Evolutionary conservation across 2,329 filamentous ascomycete species (phyloP).

Genomic region (Fusarium oxysporum): DNA sequence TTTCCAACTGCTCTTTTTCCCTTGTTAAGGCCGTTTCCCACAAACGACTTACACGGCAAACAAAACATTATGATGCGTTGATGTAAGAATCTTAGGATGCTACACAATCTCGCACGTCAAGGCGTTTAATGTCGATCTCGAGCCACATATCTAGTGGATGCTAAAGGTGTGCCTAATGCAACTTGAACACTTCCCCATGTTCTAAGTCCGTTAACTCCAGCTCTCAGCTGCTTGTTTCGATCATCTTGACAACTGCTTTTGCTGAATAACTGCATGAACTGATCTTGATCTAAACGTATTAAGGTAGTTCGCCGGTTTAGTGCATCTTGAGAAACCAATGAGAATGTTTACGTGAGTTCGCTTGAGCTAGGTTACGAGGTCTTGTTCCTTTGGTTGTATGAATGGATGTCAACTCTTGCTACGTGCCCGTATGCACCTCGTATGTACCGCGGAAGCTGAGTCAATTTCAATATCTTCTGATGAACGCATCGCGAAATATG

Average conservation of each 20-base stretch:
- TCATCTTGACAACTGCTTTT: background rate
- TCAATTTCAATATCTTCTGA: background rate
- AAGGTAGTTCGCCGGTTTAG: background rate
- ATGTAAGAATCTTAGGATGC: background rate
- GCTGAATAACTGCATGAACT: background rate
- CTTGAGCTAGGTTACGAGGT: background rate
- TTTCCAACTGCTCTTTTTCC: too few relatives aligned
- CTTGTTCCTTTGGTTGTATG: background rate
- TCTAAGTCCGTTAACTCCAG: constrained; percentile 6
- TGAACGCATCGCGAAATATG: background rate
- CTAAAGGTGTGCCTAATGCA: background rate
- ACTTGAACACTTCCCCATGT: background rate
- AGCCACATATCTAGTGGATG: background rate
- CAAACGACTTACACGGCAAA: background rate
- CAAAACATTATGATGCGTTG: background rate
- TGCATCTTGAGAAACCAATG: background rate
- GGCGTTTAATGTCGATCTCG: background rate
- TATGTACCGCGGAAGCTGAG: background rate
- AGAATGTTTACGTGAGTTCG: background rate
- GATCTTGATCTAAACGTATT: background rate
- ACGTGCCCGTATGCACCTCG: background rate
- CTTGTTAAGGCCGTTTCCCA: background rate
- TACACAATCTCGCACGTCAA: background rate
- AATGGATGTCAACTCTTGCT: background rate
- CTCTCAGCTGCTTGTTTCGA: background rate